phyloP scores from a whole-genome alignment of 768 basidiomycete species.

The Agaricus blazei region DNA sequence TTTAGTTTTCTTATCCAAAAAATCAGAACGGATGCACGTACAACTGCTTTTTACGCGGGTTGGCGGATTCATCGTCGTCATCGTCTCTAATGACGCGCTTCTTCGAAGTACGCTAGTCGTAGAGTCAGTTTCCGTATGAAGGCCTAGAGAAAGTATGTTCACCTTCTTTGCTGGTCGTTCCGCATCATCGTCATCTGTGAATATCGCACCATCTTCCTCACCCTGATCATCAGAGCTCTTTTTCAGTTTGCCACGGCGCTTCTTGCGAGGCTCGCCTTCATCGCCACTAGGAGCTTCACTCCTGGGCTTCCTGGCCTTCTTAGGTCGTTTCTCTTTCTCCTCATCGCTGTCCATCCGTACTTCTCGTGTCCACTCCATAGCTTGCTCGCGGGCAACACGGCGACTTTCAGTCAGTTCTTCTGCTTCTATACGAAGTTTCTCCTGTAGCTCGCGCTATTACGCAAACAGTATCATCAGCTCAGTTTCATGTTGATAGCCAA shows the following conservation, averaged over 20 bases:
- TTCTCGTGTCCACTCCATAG: conserved; percentile 71
- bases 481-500: background rate
- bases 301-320: conserved; percentile 50
- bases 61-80: conserved; percentile 62
- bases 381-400: conserved; percentile 69
- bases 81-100: conserved; percentile 77
- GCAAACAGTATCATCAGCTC: conserved; percentile 1
- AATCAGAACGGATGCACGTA: conserved; percentile 29
- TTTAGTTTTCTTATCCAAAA: conserved; percentile 8
- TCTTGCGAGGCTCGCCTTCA: conserved; percentile 68
- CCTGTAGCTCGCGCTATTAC: conserved; percentile 52
- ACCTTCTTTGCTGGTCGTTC: conserved; percentile 72
- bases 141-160: conserved; percentile 10
- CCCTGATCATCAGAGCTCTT: conserved; percentile 52
- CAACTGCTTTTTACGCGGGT: conserved; percentile 76
- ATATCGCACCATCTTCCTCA: conserved; percentile 60
- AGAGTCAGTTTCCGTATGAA: conserved; percentile 14
- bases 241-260: conserved; percentile 63
- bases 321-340: conserved; percentile 64
- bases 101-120: conserved; percentile 45
- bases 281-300: conserved; percentile 50
- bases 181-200: conserved; percentile 66
- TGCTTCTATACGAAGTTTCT: conserved; percentile 61
- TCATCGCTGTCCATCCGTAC: conserved; percentile 72
- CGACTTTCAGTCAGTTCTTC: conserved; percentile 81